Base-by-base conservation (phyloP, 202 grass and related monocot genomes). In the Setaria italica region DNA sequence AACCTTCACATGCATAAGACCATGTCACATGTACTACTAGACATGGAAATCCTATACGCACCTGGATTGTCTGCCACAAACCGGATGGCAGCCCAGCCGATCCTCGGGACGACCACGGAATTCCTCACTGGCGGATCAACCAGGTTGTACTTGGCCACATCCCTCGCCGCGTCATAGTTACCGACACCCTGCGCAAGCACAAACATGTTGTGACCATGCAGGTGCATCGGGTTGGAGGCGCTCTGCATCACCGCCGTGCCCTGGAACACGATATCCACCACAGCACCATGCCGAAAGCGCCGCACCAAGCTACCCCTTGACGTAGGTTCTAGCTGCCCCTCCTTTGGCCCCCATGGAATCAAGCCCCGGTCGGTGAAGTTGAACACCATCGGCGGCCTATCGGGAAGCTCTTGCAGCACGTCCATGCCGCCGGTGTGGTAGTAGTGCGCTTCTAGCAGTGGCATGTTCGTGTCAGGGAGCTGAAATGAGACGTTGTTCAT, bases 151-250 rank as follows among this genome's bases (percentile, higher is more conserved):
- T 39, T 39, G 37, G 37, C 37, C 37, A 39, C 37, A 39, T 39
- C 37, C 37, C 37, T 39, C 4, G 37, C 45, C 45, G 45, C 45
- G 45, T 47, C 45, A 7, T 47, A 47, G 79, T 80, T 84, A 3
- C 89, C 89, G 1, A 33, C n/a, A 2, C 89, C 89, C 21, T 50
- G 82, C 0, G 80, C 85, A 3, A 90, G 72, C 14, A 88, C 42
- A 51, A 87, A 84, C 49, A 91, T 71, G 70, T 87, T 81, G 5
- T 87, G 79, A 0, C 89, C 89, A 29, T 91, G 89, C 5, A 91
- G 59, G 50, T 91, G 81, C 80, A 91, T 87, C 5, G 89, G 65
- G 60, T 91, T 85, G 0, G 89, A 79, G 51, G 85, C 85, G 5
- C 50, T 74, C 82, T 87, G 72, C 48, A 91, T 11, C n/a, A 76